A percentile compares a stretch with the other conserved stretches of the same genome.
Evolutionary conservation across 441 rosid genomes (phyloP).

Genomic region (Populus trichocarpa): DNA sequence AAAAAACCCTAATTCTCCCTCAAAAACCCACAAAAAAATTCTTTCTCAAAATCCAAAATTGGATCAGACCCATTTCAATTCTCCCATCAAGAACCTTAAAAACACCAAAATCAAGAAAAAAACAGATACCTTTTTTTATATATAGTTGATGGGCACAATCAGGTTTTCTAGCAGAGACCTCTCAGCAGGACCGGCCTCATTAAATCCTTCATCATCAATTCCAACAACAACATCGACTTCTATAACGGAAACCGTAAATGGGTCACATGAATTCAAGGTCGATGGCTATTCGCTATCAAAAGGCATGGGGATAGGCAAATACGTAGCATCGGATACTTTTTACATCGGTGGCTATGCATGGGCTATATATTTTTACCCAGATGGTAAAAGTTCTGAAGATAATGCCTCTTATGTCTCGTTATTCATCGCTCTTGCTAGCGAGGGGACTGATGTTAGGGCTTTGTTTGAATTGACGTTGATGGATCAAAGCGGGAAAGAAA

Average conservation of each 20-base stretch:
- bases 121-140: not conserved
- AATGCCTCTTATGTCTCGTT: slow-evolving; percentile 74
- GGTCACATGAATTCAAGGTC: slow-evolving; percentile 82
- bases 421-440: slow-evolving; percentile 91
- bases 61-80: slow-evolving; percentile 5
- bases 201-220: slow-evolving; percentile 23
- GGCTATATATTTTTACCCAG: slow-evolving; percentile 97
- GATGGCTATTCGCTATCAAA: slow-evolving; percentile 77
- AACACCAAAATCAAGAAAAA: not conserved
- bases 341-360: slow-evolving; percentile 82
- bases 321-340: slow-evolving; percentile 78
- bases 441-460: slow-evolving; percentile 60
- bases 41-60: not conserved
- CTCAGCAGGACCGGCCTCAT: slow-evolving; percentile 24
- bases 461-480: slow-evolving; percentile 48
- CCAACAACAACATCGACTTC: not conserved
- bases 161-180: slow-evolving; percentile 39
- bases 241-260: too few relatives aligned
- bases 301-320: slow-evolving; percentile 87
- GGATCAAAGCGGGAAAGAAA: slow-evolving; percentile 89
- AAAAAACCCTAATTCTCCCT: slow-evolving; percentile 9
- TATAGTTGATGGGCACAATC: slow-evolving; percentile 55
- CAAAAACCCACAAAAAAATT: not conserved
- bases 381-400: slow-evolving; percentile 93
- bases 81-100: not conserved